phyloP scores from a whole-genome alignment of 2,329 filamentous ascomycete genomes.

The Sporothrix brunneoviolacea region DNA sequence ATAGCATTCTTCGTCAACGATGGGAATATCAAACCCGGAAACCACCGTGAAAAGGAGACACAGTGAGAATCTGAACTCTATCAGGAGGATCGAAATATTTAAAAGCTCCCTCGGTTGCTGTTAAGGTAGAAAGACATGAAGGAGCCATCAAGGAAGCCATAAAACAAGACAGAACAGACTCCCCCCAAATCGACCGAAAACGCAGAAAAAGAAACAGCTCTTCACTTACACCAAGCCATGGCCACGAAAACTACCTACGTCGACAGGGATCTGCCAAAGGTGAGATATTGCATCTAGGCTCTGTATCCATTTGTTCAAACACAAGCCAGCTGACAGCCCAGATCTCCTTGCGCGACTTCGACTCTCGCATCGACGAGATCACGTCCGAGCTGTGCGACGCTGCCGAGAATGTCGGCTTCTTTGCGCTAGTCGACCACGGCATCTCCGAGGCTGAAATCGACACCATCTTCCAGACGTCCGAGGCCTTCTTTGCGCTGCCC shows the following conservation, averaged over 20 bases:
- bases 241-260: conserved; percentile 15
- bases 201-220: too few species aligned
- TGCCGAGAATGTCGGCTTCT: conserved; percentile 54
- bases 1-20: not conserved
- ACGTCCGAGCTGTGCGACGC: conserved; percentile 44
- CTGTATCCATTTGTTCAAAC: not conserved
- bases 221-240: conserved; percentile 9
- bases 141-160: not conserved
- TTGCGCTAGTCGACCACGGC: conserved; percentile 46
- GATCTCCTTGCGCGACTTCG: conserved; percentile 50
- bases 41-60: not conserved
- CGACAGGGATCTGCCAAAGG: conserved; percentile 17
- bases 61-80: too few species aligned
- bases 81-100: too few species aligned
- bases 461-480: conserved; percentile 27
- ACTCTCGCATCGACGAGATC: conserved; percentile 46
- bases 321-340: conserved; percentile 15
- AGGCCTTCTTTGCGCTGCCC: conserved; percentile 47
- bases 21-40: conserved; percentile 5
- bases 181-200: not conserved
- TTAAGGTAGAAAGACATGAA: not conserved
- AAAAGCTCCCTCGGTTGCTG: too few species aligned
- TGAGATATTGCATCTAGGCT: not conserved
- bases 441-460: conserved; percentile 38
- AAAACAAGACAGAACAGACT: not conserved